Conservation (phyloP, 225 moss, liverwort and hornwort species). For the Pleurozium schreberi region DNA sequence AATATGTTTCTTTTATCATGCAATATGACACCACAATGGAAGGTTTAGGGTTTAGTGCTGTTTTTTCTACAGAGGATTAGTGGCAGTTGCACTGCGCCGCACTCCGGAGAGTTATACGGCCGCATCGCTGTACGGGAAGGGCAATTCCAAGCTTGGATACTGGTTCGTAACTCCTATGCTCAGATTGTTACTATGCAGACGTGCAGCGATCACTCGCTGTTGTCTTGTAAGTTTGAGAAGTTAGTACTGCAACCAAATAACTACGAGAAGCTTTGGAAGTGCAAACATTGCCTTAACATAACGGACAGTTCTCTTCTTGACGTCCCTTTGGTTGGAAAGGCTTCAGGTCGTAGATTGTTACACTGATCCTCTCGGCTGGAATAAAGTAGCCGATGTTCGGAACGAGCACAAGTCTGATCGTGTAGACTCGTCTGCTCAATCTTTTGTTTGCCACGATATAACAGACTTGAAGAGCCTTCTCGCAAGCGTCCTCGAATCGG, state of each 20-base stretch:
- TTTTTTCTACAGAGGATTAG: conserved; percentile 37
- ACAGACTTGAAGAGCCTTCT: conserved; percentile 44
- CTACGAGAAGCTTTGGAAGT: neutral
- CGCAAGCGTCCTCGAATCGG: conserved; percentile 40
- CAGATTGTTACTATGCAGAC: neutral
- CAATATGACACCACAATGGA: neutral
- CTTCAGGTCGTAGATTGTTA: conserved; percentile 81
- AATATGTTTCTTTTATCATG: neutral
- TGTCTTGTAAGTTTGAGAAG: neutral
- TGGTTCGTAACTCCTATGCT: conserved; percentile 22
- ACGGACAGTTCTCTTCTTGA: neutral
- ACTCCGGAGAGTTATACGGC: conserved; percentile 44
- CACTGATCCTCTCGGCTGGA: conserved; percentile 91
- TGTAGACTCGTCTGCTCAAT: conserved; percentile 1
- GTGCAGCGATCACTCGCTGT: neutral
- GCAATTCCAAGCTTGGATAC: conserved; percentile 10
- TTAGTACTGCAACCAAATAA: neutral
- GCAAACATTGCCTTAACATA: neutral
- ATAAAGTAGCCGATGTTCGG: conserved; percentile 10
- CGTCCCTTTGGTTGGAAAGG: conserved; percentile 34
- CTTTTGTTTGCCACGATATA: conserved; percentile 27
- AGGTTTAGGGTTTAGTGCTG: neutral
- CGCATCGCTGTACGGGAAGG: neutral
- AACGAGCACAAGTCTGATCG: neutral
- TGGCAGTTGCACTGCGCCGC: conserved; percentile 38